Evolutionary conservation across 2,329 filamentous ascomycete genomes (phyloP).

Genomic region (Thermothelomyces thermophilus): DNA sequence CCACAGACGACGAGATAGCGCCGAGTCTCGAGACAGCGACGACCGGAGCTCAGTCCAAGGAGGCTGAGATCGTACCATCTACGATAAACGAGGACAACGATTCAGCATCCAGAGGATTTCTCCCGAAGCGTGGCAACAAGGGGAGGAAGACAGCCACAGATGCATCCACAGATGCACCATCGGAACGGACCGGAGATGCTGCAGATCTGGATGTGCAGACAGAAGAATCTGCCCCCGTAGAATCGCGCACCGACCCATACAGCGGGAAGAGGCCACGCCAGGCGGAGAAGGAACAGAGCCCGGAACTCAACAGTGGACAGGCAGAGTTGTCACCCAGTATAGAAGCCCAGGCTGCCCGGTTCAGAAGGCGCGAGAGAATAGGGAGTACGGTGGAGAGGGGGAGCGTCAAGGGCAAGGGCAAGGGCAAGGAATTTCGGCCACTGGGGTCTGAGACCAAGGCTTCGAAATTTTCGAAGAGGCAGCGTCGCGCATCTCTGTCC

Average conservation of each 20-base stretch:
- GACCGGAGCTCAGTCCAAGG: neutral
- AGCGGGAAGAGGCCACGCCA: neutral
- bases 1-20: neutral
- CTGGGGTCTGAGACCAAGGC: neutral
- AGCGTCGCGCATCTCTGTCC: neutral
- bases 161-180: too few relatives aligned
- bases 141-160: too few relatives aligned
- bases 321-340: slow-evolving; percentile 3
- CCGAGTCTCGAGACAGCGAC: neutral
- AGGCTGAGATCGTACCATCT: neutral
- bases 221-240: neutral
- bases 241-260: neutral
- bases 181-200: neutral
- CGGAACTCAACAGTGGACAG: neutral
- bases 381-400: neutral
- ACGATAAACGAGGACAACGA: neutral
- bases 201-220: neutral
- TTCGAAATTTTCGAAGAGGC: neutral
- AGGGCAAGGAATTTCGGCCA: neutral
- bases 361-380: slow-evolving; percentile 1
- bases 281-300: neutral
- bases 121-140: neutral
- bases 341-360: slow-evolving; percentile 6
- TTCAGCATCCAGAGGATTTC: neutral
- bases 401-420: neutral